Evolutionary conservation across 768 basidiomycete species (phyloP), one percentile per base, ranked within the genome.

Genomic region (Coprinopsis marcescibilis): DNA sequence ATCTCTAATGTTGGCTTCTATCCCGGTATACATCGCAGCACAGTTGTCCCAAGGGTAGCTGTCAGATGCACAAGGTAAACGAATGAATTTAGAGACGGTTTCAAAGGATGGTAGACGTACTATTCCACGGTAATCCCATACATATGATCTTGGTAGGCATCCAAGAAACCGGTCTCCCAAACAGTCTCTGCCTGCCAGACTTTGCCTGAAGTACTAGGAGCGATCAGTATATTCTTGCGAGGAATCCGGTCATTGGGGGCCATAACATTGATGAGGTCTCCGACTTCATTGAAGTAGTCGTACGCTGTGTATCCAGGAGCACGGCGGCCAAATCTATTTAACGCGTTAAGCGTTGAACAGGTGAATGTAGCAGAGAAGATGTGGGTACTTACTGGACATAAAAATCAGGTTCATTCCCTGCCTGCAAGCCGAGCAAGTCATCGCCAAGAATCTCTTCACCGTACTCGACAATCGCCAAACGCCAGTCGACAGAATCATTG

Each of bases 371-470:
- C 4, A 45, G 13, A 17, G 6, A 30, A 25, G 4, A 36, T 23
- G 15, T 7, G 24, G 27, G 19, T 3, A 42, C 47, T 8, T 34
- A 48, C 47, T 26, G 21, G 0, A 54, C 71, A 48, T 77, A 81
- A 34, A 77, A 61, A 60, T 79, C 77, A 8, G 68, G 77, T 62
- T 89, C 85, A 61, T 90, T 89, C 1, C 81, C 87, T 3, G 78
- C 74, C 60, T 89, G 83, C 17, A 86, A 65, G 0, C 83, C 88
- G 29, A 85, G 60, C 12, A 91, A 69, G 51, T 73, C 66, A 49
- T 78, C 65, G 0, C 89, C 89, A 0, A 91, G 68, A 49, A 89
- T 81, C n/a, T 61, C 48, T 54, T 89, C 75, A 2, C 78, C 83
- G 42, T 68, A 60, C 55, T 82, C 76, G 4, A 76, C 82, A 36